These are phyloP conservation scores for Delonix regia DNA, from an alignment of 306 rosid species.

Conservation along the genomic window DNA sequence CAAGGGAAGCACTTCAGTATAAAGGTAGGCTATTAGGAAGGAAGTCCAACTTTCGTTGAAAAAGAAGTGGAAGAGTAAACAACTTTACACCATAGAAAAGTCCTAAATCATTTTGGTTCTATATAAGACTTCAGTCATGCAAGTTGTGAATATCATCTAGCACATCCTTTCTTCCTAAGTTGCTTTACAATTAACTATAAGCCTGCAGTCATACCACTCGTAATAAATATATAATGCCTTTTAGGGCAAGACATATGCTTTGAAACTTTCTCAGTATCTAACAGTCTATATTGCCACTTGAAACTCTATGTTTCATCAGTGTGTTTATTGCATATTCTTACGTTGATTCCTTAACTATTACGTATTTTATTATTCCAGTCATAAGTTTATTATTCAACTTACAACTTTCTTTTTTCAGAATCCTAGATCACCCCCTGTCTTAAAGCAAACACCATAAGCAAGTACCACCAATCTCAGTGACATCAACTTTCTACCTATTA, in stretches of 20 bases:
- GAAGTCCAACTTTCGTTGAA: background rate
- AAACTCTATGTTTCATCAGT: background rate
- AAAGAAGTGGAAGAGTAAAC: background rate
- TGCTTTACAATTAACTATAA: background rate
- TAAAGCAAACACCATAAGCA: slow-evolving; percentile 20
- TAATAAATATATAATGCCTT: background rate
- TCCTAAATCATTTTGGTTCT: background rate
- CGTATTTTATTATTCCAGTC: background rate
- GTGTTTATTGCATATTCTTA: slow-evolving; percentile 7
- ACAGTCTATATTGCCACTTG: slow-evolving; percentile 9
- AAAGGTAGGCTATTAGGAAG: slow-evolving; percentile 12
- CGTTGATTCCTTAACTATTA: background rate
- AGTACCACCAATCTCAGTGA: background rate
- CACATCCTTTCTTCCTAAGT: background rate
- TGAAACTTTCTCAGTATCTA: slow-evolving; percentile 23
- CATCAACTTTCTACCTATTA: slow-evolving; percentile 15
- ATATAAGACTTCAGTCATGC: background rate
- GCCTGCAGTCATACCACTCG: background rate
- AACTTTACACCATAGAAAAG: background rate
- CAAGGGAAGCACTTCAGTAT: slow-evolving; percentile 13
- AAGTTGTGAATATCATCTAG: background rate
- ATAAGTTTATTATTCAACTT: slow-evolving; percentile 1
- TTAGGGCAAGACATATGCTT: background rate
- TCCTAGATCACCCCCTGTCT: slow-evolving; percentile 2
- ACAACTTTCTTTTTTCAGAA: background rate